phyloP scores from a whole-genome alignment of 1,284 basidiomycete species.

The Moniliophthora roreri region DNA sequence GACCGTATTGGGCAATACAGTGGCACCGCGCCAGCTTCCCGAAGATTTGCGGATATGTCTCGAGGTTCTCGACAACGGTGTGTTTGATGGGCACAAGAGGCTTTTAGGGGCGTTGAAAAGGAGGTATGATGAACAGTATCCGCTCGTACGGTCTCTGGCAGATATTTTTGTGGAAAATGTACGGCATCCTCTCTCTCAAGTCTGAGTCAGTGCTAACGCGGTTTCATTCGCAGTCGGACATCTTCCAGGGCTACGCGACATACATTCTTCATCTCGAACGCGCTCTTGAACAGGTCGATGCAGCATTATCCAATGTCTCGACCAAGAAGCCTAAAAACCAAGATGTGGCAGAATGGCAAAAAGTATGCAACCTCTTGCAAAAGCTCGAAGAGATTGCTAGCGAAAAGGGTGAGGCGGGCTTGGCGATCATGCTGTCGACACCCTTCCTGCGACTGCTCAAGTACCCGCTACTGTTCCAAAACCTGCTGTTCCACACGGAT shows the following conservation, averaged over 20 bases:
- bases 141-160: constrained; percentile 86
- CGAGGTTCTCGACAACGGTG: constrained; percentile 80
- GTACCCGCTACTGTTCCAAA: constrained; percentile 96
- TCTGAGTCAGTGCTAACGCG: not conserved
- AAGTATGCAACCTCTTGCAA: constrained; percentile 69
- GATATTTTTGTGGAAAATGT: constrained; percentile 94
- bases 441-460: constrained; percentile 97
- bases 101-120: constrained; percentile 81
- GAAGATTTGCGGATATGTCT: constrained; percentile 84
- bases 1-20: constrained; percentile 48
- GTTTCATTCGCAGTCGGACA: constrained; percentile 67
- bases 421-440: constrained; percentile 93
- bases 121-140: constrained; percentile 91
- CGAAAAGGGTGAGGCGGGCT: constrained; percentile 88
- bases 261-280: constrained; percentile 92
- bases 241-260: constrained; percentile 87
- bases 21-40: constrained; percentile 76
- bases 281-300: constrained; percentile 85
- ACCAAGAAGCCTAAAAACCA: constrained; percentile 79
- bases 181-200: constrained; percentile 29
- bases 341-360: constrained; percentile 74
- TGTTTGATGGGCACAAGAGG: constrained; percentile 84
- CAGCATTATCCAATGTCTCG: constrained; percentile 65
- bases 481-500: constrained; percentile 95
- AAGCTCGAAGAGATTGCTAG: constrained; percentile 78